Conservation (phyloP, 2,329 filamentous ascomycete species). For the Trichophyton benhamiae region DNA sequence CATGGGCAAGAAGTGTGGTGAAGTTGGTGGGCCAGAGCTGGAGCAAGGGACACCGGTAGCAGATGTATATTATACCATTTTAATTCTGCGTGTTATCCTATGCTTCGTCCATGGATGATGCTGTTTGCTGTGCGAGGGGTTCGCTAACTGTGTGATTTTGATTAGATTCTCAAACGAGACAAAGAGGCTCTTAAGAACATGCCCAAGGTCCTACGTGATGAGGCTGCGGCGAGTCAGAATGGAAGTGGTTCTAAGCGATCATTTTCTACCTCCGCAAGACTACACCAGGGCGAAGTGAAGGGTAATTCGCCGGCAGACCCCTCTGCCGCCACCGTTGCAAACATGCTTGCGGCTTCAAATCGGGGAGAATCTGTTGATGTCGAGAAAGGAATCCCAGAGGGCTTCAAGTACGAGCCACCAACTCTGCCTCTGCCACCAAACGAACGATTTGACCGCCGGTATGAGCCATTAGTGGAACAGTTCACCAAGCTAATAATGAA, state of each 20-base stretch:
- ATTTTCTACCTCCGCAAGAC: constrained; percentile 45
- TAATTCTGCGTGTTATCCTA: constrained; percentile 2
- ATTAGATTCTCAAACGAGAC: constrained; percentile 51
- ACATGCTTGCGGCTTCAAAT: constrained; percentile 23
- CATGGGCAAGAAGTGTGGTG: constrained; percentile 34
- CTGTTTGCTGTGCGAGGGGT: too few relatives aligned
- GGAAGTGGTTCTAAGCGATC: constrained; percentile 32
- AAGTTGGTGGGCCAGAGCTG: constrained; percentile 46
- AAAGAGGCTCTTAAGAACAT: constrained; percentile 49
- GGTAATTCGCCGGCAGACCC: constrained; percentile 20
- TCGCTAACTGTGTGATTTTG: neutral
- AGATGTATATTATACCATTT: constrained; percentile 39
- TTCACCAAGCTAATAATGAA: constrained; percentile 84
- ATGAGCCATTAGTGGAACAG: constrained; percentile 74
- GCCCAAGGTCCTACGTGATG: constrained; percentile 53
- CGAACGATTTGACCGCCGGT: constrained; percentile 62
- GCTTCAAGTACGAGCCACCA: constrained; percentile 70
- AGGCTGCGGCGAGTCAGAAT: constrained; percentile 13
- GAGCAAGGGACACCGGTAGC: constrained; percentile 54
- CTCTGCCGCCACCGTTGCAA: constrained; percentile 21
- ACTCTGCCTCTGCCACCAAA: constrained; percentile 51
- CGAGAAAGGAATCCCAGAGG: constrained; percentile 30
- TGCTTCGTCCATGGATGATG: too few relatives aligned
- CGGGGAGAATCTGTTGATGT: constrained; percentile 18
- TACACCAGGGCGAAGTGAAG: constrained; percentile 23